Conservation (phyloP, 106 monocot genomes). For the Gastrodia elata region DNA sequence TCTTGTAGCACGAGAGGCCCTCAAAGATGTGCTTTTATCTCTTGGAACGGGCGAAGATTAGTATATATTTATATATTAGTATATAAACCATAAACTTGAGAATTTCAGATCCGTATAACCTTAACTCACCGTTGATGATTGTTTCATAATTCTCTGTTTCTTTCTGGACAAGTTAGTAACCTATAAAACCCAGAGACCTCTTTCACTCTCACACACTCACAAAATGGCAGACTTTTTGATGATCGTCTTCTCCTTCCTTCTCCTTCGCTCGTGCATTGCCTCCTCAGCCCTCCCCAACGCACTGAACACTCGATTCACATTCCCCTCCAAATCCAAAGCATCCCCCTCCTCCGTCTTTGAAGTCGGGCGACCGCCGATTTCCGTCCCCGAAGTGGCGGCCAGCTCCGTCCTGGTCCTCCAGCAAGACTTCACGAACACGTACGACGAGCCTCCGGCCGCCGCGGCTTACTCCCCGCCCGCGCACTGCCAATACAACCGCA, state of each 20-base stretch:
- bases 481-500: conserved; percentile 32
- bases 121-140: too few relatives aligned
- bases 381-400: conserved; percentile 18
- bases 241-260: neutral
- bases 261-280: neutral
- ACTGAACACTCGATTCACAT: neutral
- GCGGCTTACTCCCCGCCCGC: conserved; percentile 35
- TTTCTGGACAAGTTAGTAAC: too few relatives aligned
- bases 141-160: too few relatives aligned
- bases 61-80: too few relatives aligned
- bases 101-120: too few relatives aligned
- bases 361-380: conserved; percentile 44
- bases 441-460: conserved; percentile 36
- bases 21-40: too few relatives aligned
- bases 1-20: too few relatives aligned
- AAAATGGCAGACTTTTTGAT: neutral
- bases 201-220: neutral
- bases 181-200: too few relatives aligned
- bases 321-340: conserved; percentile 2
- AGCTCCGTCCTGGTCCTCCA: conserved; percentile 52
- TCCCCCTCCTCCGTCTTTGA: conserved; percentile 45
- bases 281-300: neutral
- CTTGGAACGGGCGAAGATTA: too few relatives aligned
- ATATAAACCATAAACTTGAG: too few relatives aligned
- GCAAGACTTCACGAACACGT: conserved; percentile 57